Percentiles rank a stretch among this genome's conserved stretches.
Conservation (phyloP, 768 basidiomycete species). For the Thelephora aurantiotincta region DNA sequence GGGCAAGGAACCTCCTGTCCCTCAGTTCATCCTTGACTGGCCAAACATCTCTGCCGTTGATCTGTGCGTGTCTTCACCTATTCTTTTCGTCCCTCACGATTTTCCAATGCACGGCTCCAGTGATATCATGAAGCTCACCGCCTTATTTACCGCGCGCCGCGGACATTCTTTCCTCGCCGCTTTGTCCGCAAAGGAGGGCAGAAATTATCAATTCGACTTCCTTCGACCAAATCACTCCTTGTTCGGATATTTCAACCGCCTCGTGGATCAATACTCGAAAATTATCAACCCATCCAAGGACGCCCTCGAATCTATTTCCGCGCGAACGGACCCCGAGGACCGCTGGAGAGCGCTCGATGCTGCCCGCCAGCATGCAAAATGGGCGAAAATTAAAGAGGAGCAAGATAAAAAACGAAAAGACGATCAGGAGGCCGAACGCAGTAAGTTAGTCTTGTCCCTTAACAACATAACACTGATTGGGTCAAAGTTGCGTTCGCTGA, state of each 20-base stretch:
- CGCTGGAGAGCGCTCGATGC: slow-evolving; percentile 71
- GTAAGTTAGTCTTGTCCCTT: slow-evolving; percentile 28
- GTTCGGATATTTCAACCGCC: slow-evolving; percentile 91
- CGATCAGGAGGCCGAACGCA: slow-evolving; percentile 83
- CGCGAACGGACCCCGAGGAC: slow-evolving; percentile 45
- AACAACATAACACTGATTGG: slow-evolving; percentile 1
- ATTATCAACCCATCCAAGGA: slow-evolving; percentile 76
- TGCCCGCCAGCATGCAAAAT: slow-evolving; percentile 68
- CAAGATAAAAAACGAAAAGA: slow-evolving; percentile 78
- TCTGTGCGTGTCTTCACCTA: slow-evolving; percentile 43
- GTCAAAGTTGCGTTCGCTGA: slow-evolving; percentile 77
- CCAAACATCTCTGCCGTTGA: slow-evolving; percentile 84
- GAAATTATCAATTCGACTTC: slow-evolving; percentile 98
- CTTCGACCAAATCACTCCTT: slow-evolving; percentile 91
- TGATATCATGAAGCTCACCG: slow-evolving; percentile 92
- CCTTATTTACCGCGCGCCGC: slow-evolving; percentile 86
- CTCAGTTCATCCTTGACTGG: slow-evolving; percentile 75
- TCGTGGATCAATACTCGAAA: slow-evolving; percentile 93
- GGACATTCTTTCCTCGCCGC: slow-evolving; percentile 77
- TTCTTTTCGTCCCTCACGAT: neutral
- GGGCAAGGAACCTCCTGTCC: slow-evolving; percentile 62
- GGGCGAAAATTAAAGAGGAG: slow-evolving; percentile 76
- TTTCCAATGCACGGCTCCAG: slow-evolving; percentile 23
- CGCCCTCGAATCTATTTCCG: slow-evolving; percentile 52
- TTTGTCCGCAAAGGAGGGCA: slow-evolving; percentile 78